Evolutionary conservation across 805 yeast species (phyloP).

Genomic region (Teunomyces kruisii): DNA sequence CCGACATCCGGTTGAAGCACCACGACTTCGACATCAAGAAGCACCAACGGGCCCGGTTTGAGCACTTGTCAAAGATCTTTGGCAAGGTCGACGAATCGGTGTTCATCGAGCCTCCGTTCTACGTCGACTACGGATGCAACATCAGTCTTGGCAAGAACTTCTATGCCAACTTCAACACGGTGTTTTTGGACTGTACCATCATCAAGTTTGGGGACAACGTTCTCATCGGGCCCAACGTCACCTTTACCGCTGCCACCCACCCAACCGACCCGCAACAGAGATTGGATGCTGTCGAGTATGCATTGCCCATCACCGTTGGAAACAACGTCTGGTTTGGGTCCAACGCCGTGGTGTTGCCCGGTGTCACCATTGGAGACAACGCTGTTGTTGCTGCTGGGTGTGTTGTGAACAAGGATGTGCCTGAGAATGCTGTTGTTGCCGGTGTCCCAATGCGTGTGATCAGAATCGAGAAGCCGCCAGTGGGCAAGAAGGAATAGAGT

Average conservation of each 20-base stretch:
- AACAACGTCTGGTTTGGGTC: constrained; percentile 71
- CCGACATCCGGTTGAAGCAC: constrained; percentile 31
- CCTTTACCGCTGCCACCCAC: constrained; percentile 63
- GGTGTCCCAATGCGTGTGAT: constrained; percentile 62
- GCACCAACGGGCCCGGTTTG: constrained; percentile 36
- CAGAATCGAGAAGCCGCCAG: constrained; percentile 24
- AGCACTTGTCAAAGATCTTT: constrained; percentile 39
- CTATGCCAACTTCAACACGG: constrained; percentile 57
- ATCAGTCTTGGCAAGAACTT: constrained; percentile 54
- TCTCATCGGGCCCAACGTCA: constrained; percentile 62
- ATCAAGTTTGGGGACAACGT: constrained; percentile 62
- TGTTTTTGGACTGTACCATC: constrained; percentile 58
- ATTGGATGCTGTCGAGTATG: constrained; percentile 48
- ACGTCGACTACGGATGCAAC: constrained; percentile 68
- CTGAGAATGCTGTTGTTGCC: constrained; percentile 54
- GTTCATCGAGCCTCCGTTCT: constrained; percentile 58
- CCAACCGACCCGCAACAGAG: constrained; percentile 52
- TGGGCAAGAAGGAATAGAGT: constrained; percentile 10
- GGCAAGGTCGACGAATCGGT: constrained; percentile 46
- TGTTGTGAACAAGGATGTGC: constrained; percentile 59
- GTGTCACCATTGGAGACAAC: constrained; percentile 63
- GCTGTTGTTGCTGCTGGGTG: constrained; percentile 68
- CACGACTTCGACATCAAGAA: constrained; percentile 24
- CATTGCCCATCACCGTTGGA: constrained; percentile 58
- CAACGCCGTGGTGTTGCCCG: constrained; percentile 55